These are phyloP conservation scores for Candida takata DNA, from an alignment of 805 yeast genomes.

Conservation along the genomic window DNA sequence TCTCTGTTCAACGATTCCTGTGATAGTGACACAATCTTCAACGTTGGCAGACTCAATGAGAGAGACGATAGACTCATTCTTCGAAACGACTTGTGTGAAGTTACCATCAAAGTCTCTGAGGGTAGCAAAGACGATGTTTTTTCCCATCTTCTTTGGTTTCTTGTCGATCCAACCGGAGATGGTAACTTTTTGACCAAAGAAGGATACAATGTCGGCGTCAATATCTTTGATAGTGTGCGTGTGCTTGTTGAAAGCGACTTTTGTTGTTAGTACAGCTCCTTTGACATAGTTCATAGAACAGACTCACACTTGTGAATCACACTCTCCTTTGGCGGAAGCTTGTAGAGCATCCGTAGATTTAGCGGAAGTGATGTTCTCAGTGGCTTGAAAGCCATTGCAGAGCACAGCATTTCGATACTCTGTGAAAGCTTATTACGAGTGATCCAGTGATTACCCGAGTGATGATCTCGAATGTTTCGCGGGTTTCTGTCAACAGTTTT, in stretches of 20 bases:
- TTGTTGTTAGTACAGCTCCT: slow-evolving; percentile 2
- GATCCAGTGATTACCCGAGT: too few species aligned
- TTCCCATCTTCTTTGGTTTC: slow-evolving; percentile 65
- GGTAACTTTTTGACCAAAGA: slow-evolving; percentile 29
- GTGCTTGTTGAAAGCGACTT: slow-evolving; percentile 20
- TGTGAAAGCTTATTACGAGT: too few species aligned
- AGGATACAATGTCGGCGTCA: background rate
- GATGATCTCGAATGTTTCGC: too few species aligned
- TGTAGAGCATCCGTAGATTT: background rate
- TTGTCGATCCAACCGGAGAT: slow-evolving; percentile 82
- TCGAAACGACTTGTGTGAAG: slow-evolving; percentile 46
- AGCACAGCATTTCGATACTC: background rate
- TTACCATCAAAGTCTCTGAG: slow-evolving; percentile 72
- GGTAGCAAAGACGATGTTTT: slow-evolving; percentile 59
- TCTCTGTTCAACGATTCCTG: slow-evolving; percentile 43
- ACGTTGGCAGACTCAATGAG: slow-evolving; percentile 42
- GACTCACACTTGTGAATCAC: slow-evolving; percentile 3
- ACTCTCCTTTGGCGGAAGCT: slow-evolving; percentile 4
- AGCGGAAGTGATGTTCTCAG: background rate
- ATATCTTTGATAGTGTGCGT: slow-evolving; percentile 16
- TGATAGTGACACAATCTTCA: slow-evolving; percentile 69
- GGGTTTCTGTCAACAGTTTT: too few species aligned
- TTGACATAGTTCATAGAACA: background rate
- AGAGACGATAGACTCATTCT: slow-evolving; percentile 31
- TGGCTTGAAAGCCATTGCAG: background rate